Conservation (phyloP, 768 basidiomycete species). For the Rhizopogon sp. region DNA sequence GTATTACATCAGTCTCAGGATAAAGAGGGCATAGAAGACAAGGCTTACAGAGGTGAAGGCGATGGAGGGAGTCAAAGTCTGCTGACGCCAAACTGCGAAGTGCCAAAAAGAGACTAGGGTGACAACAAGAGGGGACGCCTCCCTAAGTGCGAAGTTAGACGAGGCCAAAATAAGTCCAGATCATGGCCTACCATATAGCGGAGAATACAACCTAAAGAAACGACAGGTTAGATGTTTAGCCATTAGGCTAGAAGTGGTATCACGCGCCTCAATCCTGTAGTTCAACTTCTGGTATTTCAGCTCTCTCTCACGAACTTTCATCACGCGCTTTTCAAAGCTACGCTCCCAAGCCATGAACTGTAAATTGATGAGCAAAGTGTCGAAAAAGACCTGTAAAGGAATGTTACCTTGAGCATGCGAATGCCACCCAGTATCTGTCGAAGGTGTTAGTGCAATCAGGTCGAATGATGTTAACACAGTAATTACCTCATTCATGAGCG, state of each 20-base stretch:
- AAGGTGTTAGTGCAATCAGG: not conserved
- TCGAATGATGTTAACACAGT: not conserved
- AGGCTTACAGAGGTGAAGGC: constrained; percentile 68
- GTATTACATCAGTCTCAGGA: not conserved
- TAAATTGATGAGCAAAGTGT: not conserved
- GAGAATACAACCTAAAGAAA: constrained; percentile 15
- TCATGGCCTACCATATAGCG: not conserved
- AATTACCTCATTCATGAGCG: constrained; percentile 81
- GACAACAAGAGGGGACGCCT: constrained; percentile 50
- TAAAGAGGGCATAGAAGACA: not conserved
- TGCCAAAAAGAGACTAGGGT: constrained; percentile 64
- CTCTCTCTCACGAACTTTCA: constrained; percentile 74
- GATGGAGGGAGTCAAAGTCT: constrained; percentile 73
- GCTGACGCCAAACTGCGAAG: constrained; percentile 65
- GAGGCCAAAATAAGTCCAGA: not conserved
- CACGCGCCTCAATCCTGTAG: constrained; percentile 73
- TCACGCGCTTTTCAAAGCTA: constrained; percentile 73
- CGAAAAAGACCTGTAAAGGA: not conserved
- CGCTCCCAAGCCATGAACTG: constrained; percentile 96
- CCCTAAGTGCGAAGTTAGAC: constrained; percentile 18
- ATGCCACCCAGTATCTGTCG: constrained; percentile 73
- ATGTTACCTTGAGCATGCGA: constrained; percentile 72
- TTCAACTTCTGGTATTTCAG: constrained; percentile 81
- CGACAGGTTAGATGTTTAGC: not conserved
- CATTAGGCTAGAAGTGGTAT: not conserved